Conservation (phyloP, 176 grass and related monocot genomes). For the Phyllostachys edulis region DNA sequence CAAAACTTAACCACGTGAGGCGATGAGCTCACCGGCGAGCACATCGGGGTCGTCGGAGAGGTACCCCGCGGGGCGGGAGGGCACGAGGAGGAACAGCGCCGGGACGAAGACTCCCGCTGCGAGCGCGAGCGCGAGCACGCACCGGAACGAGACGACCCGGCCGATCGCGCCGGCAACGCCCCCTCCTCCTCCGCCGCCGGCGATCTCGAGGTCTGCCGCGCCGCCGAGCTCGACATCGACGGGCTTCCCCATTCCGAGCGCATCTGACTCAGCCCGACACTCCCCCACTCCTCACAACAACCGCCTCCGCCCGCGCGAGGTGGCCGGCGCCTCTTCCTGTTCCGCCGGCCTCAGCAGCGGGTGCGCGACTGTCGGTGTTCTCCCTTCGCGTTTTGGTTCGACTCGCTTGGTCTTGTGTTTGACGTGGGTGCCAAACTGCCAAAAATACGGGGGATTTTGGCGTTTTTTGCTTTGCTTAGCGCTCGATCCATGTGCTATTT, state of each 20-base stretch:
- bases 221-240: constrained; percentile 58
- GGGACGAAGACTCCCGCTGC: constrained; percentile 48
- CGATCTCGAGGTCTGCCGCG: constrained; percentile 41
- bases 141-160: constrained; percentile 38
- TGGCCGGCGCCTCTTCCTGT: not conserved
- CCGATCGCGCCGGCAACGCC: constrained; percentile 11
- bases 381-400: not conserved
- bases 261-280: constrained; percentile 44
- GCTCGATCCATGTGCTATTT: constrained; percentile 4
- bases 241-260: constrained; percentile 73
- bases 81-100: constrained; percentile 52
- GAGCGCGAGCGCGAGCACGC: constrained; percentile 52
- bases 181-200: constrained; percentile 4
- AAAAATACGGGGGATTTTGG: constrained; percentile 1
- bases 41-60: constrained; percentile 43
- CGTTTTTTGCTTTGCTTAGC: not conserved
- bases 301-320: not conserved
- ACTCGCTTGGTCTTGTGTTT: not conserved
- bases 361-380: constrained; percentile 7
- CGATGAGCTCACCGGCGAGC: constrained; percentile 36
- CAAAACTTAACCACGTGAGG: not conserved
- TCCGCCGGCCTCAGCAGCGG: not conserved
- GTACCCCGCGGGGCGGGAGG: constrained; percentile 34
- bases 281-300: not conserved
- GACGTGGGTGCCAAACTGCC: not conserved